These are phyloP conservation scores for Kalanchoe fedtschenkoi DNA, from an alignment of 164 flowering plant genomes.

Conservation along the genomic window DNA sequence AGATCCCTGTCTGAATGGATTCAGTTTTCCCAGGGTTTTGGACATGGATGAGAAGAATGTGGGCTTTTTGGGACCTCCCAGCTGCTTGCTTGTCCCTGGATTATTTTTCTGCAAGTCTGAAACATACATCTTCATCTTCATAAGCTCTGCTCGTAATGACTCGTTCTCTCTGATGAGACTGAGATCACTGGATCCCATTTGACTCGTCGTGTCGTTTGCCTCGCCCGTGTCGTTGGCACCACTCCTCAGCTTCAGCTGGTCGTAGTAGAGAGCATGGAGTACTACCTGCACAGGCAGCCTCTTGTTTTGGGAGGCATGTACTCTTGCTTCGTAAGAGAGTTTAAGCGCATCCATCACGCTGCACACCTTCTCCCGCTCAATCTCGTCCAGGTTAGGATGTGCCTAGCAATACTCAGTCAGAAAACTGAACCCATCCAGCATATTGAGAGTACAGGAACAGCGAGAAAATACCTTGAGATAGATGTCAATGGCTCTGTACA, in stretches of 20 bases:
- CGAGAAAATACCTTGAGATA: slow-evolving; percentile 48
- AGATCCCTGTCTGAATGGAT: slow-evolving; percentile 78
- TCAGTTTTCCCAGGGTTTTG: slow-evolving; percentile 76
- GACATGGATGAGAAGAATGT: slow-evolving; percentile 79
- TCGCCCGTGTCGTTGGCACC: slow-evolving; percentile 25
- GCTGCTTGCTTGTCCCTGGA: slow-evolving; percentile 5
- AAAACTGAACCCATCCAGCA: not conserved
- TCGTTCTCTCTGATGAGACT: slow-evolving; percentile 74
- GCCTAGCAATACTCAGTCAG: slow-evolving; percentile 27
- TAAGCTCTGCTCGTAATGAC: slow-evolving; percentile 50
- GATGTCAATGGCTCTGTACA: slow-evolving; percentile 77
- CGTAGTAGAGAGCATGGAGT: slow-evolving; percentile 80
- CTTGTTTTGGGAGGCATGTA: slow-evolving; percentile 91
- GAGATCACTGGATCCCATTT: slow-evolving; percentile 42
- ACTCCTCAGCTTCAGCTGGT: slow-evolving; percentile 73
- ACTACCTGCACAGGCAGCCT: slow-evolving; percentile 80
- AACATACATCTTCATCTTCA: slow-evolving; percentile 69
- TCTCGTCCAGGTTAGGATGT: slow-evolving; percentile 77
- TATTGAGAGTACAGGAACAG: not conserved
- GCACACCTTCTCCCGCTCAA: slow-evolving; percentile 88
- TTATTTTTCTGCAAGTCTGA: slow-evolving; percentile 46
- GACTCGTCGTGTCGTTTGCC: slow-evolving; percentile 43
- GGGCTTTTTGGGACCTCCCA: slow-evolving; percentile 17
- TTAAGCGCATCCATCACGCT: slow-evolving; percentile 82
- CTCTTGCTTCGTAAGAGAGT: slow-evolving; percentile 76